A percentile compares a stretch with the other conserved stretches of the same genome.
Conservation (phyloP, 345 rosid genomes). For the Trapa bicornis region DNA sequence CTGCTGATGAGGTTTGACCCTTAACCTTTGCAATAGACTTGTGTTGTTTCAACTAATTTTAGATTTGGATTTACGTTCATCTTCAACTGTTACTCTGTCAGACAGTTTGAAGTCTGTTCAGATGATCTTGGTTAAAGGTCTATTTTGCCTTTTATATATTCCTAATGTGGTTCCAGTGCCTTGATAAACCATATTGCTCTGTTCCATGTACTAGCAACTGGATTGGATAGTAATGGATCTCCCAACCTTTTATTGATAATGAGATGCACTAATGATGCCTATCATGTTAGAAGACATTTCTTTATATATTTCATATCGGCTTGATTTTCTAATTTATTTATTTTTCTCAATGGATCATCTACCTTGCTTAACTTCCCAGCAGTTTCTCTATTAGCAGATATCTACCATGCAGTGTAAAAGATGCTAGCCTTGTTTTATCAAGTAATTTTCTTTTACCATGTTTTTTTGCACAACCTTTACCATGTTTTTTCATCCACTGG, state of each 20-base stretch:
- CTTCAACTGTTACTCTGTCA: neutral
- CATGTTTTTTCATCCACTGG: too few species aligned
- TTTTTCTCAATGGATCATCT: neutral
- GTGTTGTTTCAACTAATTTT: slow-evolving; percentile 1
- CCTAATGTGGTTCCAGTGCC: neutral
- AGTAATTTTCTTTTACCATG: too few species aligned
- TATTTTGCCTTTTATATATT: neutral
- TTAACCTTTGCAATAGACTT: neutral
- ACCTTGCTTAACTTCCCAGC: neutral
- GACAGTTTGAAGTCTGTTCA: neutral
- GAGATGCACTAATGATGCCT: neutral
- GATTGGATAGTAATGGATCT: neutral
- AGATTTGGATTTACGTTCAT: neutral
- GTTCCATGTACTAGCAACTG: neutral
- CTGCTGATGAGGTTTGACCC: too few species aligned
- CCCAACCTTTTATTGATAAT: too few species aligned
- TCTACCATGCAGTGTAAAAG: neutral
- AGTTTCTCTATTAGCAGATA: too few species aligned
- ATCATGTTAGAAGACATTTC: neutral
- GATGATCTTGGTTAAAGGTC: neutral
- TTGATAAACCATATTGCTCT: neutral
- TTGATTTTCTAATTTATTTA: neutral
- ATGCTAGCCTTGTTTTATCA: too few species aligned
- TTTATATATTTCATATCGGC: neutral
- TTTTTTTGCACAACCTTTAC: too few species aligned